Evolutionary conservation across 805 yeast genomes (phyloP), one percentile per base, ranked within the genome.

Genomic region (Scheffersomyces stipitis): DNA sequence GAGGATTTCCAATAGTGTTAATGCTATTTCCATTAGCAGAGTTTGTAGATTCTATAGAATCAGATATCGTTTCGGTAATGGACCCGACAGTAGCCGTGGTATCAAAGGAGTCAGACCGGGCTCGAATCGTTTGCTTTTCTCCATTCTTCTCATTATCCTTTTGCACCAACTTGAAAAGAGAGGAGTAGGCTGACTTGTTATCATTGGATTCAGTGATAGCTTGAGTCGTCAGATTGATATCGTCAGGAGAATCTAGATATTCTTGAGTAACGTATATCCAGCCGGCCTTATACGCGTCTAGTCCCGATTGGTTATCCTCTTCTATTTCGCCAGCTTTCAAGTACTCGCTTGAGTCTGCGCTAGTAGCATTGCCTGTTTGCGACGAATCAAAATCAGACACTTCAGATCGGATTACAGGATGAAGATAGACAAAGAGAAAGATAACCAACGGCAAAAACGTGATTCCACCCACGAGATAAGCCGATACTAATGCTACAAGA

Each of bases 261-360:
- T 85, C 91, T 42, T 79, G 81, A 0, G 95, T 85, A n/a, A 90
- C 90, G 2, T 83, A 78, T 2, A 88, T 62, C 95, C 95, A 86
- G 6, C 95, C 96, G 8, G 78, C 66, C 53, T 73, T 77, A 47
- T 61, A 73, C 0, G 87, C 75, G 17, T 79, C 78, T 1, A 83
- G 76, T 3, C 93, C 95, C 0, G 76, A 57, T n/a, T 70, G 66
- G 27, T 64, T 60, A 9, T 62, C 60, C 48, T 85, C 90, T 38
- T 82, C 81, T n/a, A 83, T 51, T 41, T 76, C 81, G 0, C 85
- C 85, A 3, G 82, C 79, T 44, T 74, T 79, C 34, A 82, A 61
- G 3, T 58, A 49, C 4, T 64, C 61, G 29, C 36, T 18, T 16
- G 64, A 64, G 34, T 64, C 60, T 35, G 40, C 34, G 17, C 53